Base-by-base conservation (phyloP, 2,329 filamentous ascomycete genomes). In the Phaeosphaeriaceae sp. region DNA sequence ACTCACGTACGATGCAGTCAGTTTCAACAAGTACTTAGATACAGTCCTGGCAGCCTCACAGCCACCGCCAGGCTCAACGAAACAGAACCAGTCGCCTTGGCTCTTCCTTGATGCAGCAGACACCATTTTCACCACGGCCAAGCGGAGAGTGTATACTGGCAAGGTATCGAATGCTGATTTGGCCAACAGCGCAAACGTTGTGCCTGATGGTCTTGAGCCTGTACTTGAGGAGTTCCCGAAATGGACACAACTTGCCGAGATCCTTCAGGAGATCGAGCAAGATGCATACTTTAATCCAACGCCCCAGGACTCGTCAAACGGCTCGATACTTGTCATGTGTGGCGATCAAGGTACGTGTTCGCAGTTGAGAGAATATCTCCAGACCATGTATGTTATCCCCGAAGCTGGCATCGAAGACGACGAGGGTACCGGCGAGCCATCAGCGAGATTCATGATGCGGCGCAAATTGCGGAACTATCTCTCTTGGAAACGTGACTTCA, bases 271-370 rank as follows among this genome's bases (percentile, higher is more conserved):
- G 78, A 97, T 99, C 67, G 95, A 98, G 71, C 88, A 90, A 54
- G 94, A 97, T 71, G 84, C 93, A 17, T 95, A 96, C 75, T 90
- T 96, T 71, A 94, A 96, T 63, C 91, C 92, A 6, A 81, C 84
- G 9, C 80, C 84, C n/a, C 84, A 87, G 56, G 93, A 95, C 75
- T 92, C 93, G 69, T 97, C 93, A 0, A 97, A 93, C 72, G 91
- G 92, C n/a, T 92, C 92, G 2, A 93, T 97, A 51, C 81, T 99
- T 32, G 92, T 99, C 75, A 98, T 99, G 95, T 98, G 94, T 73
- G 90, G 90, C 24, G 94, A 97, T 70, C 88, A 91, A 56, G 88
- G 89, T 56, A 97, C 93, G 9, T 97, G 92, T 72, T 87, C 91
- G 15, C 95, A 99, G 70, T 82, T 99, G 44, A 88, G 93, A 64